Evolutionary conservation across 495 filamentous ascomycete species (phyloP), one percentile per base, ranked within the genome.

Genomic region (Lophium mytilinum): DNA sequence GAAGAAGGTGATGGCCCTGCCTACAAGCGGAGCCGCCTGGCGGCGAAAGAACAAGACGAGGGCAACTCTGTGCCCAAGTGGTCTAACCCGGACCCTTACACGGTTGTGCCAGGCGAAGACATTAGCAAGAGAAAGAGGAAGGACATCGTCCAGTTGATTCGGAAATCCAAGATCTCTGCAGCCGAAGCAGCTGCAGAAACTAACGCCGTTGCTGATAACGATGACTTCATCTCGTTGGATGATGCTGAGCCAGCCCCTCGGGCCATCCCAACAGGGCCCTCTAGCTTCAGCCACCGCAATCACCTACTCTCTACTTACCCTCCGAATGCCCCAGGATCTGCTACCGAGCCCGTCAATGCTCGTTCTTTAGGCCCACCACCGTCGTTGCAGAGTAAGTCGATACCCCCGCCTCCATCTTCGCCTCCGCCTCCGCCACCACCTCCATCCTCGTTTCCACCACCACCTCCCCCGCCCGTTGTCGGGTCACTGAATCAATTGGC

Each of bases 81-180:
- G 90, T 95, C 89, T 1, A 96, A 96, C 63, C 89, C 90, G 4
- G 90, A 96, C 70, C 89, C 89, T 0, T 96, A 95, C 71, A 93
- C 87, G 3, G 84, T 76, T 3, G 73, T 93, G 8, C 90, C 90
- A 6, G 88, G 88, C 7, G 77, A 82, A 0, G 84, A 87, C 62
- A 81, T 79, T 61, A 76, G 66, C 40, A 76, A 79, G 37, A 74
- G 74, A 15, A 89, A 89, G 64, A 86, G 83, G 68, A 83, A 86
- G 60, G 88, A 95, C 56, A 83, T 95, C 33, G 87, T 96, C 24
- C 84, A 91, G 60, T 66, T 93, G 51, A 95, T 96, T 61, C 83
- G 89, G 60, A 95, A 94, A 60, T 86, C 90, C 1, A 82, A 88
- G 45, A 75, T 89, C 42, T 66, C 69, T 4, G 61, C 50, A 19